Evolutionary conservation across 345 rosid genomes (phyloP).

Genomic region (Dipteronia dyeriana): DNA sequence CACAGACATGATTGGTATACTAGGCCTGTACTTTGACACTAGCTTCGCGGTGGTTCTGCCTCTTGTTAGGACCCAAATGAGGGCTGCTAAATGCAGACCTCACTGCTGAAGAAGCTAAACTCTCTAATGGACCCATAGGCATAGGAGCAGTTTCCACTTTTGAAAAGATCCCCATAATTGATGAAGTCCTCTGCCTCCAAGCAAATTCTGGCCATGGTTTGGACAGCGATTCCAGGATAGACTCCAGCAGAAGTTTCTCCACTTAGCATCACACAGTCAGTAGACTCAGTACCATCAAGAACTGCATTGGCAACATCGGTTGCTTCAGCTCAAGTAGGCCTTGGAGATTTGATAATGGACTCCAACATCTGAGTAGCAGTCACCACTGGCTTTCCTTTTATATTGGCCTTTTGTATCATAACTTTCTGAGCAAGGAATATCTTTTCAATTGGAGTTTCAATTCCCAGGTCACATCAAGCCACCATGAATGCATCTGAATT

Average conservation of each 20-base stretch:
- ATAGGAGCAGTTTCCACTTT: slow-evolving; percentile 41
- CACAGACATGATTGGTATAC: slow-evolving; percentile 55
- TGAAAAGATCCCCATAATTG: slow-evolving; percentile 46
- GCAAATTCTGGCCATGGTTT: slow-evolving; percentile 68
- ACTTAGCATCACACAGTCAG: slow-evolving; percentile 67
- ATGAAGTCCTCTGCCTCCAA: slow-evolving; percentile 62
- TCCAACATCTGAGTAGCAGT: slow-evolving; percentile 69
- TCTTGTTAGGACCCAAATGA: slow-evolving; percentile 58
- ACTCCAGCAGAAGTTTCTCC: slow-evolving; percentile 78
- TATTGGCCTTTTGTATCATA: slow-evolving; percentile 66
- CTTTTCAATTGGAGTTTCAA: slow-evolving; percentile 78
- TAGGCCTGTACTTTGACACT: slow-evolving; percentile 63
- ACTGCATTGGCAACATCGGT: slow-evolving; percentile 83
- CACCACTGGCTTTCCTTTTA: slow-evolving; percentile 60
- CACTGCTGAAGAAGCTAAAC: slow-evolving; percentile 62
- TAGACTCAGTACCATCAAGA: slow-evolving; percentile 60
- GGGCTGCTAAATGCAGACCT: slow-evolving; percentile 45
- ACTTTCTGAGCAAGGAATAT: slow-evolving; percentile 69
- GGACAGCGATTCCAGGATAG: slow-evolving; percentile 58
- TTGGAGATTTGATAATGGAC: slow-evolving; percentile 68
- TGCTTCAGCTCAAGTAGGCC: slow-evolving; percentile 77
- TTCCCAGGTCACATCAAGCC: slow-evolving; percentile 75
- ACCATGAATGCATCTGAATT: slow-evolving; percentile 80
- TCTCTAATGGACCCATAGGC: slow-evolving; percentile 60
- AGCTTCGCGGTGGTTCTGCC: slow-evolving; percentile 59